Evolutionary conservation across 768 basidiomycete genomes (phyloP), one percentile per base, ranked within the genome.

Genomic region (Psilocybe azurescens): DNA sequence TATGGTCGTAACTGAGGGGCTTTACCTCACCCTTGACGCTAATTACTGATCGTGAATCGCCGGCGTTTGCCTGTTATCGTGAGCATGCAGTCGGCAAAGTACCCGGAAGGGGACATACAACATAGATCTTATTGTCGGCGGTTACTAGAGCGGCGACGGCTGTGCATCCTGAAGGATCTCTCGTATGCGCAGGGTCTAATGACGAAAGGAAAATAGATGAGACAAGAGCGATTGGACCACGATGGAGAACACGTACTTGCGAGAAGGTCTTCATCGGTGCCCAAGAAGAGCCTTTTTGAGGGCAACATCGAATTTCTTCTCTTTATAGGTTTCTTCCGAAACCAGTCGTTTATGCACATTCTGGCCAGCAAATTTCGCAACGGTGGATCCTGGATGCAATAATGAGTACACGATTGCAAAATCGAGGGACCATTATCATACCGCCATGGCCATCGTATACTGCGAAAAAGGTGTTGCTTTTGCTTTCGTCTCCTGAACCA

Each of bases 361-460:
- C 72, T 88, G 80, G 38, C 95, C 95, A 2, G 95, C 91, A 75
- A 88, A 97, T 74, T 83, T 86, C 29, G 95, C 93, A n/a, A 94
- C 92, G 5, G 89, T 84, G 30, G 88, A 83, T 41, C 95, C 95
- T 97, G 67, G 51, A 36, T 44, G 56, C 56, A 54, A 60, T 61
- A 66, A 53, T 44, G n/a, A 58, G 24, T 29, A 44, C 38, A n/a
- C 14, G 41, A 13, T 44, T 20, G 14, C 7, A 13, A 4, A 33
- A 54, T 53, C 53, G 46, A 18, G 24, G 38, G 44, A 48, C 67
- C 50, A 30, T 51, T 24, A 57, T 74, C 86, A 66, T 70, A 94
- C 97, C 97, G 62, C 97, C 97, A 73, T 99, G 97, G 32, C 97
- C 97, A 77, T 99, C 97, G 72, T 97, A 99, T 1, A 99, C 96